A percentile compares a stretch with the other conserved stretches of the same genome.
Evolutionary conservation across 176 grass and related monocot species (phyloP).

Genomic region (Thinopyrum elongatum): DNA sequence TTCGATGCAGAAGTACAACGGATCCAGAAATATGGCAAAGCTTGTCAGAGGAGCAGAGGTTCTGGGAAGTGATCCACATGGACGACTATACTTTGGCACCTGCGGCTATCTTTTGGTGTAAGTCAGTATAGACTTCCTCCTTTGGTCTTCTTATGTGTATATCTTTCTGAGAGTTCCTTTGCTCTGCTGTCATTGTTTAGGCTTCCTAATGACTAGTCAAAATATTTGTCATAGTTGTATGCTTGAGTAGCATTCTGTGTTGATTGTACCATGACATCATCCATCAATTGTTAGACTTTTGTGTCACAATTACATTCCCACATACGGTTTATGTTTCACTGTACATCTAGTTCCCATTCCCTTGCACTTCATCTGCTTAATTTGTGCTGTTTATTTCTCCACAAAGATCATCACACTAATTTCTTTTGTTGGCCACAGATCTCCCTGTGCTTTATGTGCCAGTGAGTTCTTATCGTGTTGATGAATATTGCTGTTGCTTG

Average conservation of each 20-base stretch:
- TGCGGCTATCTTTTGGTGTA: slow-evolving; percentile 90
- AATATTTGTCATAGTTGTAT: background rate
- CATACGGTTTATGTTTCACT: background rate
- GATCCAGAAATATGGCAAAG: slow-evolving; percentile 47
- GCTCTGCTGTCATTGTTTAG: slow-evolving; percentile 5
- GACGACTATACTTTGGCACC: slow-evolving; percentile 68
- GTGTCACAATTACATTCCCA: background rate
- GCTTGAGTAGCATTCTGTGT: background rate
- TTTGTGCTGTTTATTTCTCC: slow-evolving; percentile 6
- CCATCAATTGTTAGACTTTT: background rate
- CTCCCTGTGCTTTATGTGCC: background rate
- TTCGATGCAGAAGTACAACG: slow-evolving; percentile 55
- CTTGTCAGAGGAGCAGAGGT: slow-evolving; percentile 68
- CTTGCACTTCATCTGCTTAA: slow-evolving; percentile 15
- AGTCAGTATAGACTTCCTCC: slow-evolving; percentile 34
- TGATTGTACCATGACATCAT: background rate
- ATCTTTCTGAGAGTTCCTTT: background rate
- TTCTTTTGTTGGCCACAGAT: background rate
- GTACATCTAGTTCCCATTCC: slow-evolving; percentile 2
- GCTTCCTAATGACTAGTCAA: slow-evolving; percentile 4
- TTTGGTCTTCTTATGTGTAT: slow-evolving; percentile 15
- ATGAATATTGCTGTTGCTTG: background rate
- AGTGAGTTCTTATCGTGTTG: background rate
- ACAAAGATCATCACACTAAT: background rate
- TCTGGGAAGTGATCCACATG: slow-evolving; percentile 83